Percentiles rank a stretch among this genome's conserved stretches.
Evolutionary conservation across 2,329 filamentous ascomycete genomes (phyloP).

Genomic region (Verticillium alfalfae): DNA sequence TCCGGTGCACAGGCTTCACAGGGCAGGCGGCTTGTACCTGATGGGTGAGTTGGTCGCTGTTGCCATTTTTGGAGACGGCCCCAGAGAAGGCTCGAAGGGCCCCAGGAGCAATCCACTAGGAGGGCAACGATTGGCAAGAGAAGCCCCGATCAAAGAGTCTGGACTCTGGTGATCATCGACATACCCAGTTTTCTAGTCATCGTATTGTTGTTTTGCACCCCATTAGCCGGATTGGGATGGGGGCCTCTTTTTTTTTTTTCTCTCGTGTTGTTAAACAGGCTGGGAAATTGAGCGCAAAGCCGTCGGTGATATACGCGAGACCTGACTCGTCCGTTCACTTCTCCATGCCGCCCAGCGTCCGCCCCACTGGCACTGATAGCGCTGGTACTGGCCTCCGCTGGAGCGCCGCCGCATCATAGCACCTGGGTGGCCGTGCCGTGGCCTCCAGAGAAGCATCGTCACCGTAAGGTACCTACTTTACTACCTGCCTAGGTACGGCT

Average conservation of each 20-base stretch:
- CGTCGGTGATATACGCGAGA: not conserved
- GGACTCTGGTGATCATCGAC: not conserved
- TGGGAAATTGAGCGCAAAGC: not conserved
- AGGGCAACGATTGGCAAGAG: not conserved
- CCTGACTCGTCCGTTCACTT: not conserved
- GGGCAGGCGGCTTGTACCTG: not conserved
- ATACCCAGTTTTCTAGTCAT: not conserved
- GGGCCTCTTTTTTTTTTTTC: not conserved
- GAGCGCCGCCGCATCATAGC: not conserved
- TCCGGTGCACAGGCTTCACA: not conserved
- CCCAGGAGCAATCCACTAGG: not conserved
- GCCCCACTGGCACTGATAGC: not conserved
- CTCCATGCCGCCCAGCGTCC: not conserved
- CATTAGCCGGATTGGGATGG: not conserved
- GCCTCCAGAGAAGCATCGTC: too few relatives aligned
- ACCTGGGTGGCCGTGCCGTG: too few relatives aligned
- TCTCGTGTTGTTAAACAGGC: not conserved
- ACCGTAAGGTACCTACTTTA: too few relatives aligned
- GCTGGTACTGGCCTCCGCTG: not conserved
- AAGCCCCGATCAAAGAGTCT: not conserved
- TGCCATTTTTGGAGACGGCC: not conserved
- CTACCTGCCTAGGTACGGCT: too few relatives aligned
- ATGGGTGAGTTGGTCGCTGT: not conserved
- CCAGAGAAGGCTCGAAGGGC: not conserved
- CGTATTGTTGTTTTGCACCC: not conserved